Conservation (phyloP, 176 grass and related monocot species). For the Aegilops umbellulata region DNA sequence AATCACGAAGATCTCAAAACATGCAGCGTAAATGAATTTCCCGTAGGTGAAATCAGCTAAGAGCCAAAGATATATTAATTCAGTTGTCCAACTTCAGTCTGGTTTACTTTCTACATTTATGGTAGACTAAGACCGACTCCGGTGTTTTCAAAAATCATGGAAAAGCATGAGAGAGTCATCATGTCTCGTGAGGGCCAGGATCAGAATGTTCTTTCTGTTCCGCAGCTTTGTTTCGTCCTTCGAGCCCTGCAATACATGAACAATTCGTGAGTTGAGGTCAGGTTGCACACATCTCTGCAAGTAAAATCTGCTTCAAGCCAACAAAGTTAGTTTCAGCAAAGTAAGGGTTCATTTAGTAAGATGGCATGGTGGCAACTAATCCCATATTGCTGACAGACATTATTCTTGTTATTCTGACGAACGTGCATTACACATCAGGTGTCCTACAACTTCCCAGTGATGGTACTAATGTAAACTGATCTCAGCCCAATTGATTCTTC, state of each 20-base stretch:
- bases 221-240: constrained; percentile 42
- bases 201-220: constrained; percentile 40
- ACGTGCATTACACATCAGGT: neutral
- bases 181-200: constrained; percentile 39
- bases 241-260: constrained; percentile 47
- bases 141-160: constrained; percentile 36
- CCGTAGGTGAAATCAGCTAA: neutral
- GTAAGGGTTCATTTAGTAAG: neutral
- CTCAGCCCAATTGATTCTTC: neutral
- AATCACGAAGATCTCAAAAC: neutral
- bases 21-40: neutral
- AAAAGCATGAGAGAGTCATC: neutral
- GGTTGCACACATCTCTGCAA: neutral
- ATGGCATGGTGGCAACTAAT: neutral
- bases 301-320: neutral
- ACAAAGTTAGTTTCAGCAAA: neutral
- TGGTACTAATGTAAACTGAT: neutral
- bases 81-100: neutral
- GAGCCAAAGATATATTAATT: neutral
- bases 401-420: neutral
- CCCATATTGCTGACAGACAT: neutral
- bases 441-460: neutral
- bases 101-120: neutral
- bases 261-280: constrained; percentile 16
- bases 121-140: neutral